These are phyloP conservation scores for Phialophora verrucosa DNA, from an alignment of 2,329 filamentous ascomycete genomes.

Conservation along the genomic window DNA sequence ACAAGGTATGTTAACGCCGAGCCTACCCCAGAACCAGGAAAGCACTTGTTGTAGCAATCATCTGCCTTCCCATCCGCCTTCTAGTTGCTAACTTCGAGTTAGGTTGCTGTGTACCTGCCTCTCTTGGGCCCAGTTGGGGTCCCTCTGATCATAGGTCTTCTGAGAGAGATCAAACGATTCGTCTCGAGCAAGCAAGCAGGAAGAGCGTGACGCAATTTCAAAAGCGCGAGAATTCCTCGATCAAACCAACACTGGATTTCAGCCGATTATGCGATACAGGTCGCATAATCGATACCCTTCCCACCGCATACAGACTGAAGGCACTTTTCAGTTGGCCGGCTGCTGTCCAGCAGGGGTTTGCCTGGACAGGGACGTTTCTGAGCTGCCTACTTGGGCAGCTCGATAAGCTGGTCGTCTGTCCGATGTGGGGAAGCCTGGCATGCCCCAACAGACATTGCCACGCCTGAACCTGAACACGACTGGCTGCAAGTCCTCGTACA, in stretches of 20 bases:
- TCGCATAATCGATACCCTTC: not conserved
- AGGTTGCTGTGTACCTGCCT: slow-evolving; percentile 88
- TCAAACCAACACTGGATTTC: not conserved
- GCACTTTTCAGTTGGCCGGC: not conserved
- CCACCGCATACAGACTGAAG: not conserved
- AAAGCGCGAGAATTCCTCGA: not conserved
- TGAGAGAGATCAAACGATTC: slow-evolving; percentile 76
- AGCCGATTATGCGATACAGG: not conserved
- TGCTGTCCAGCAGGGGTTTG: slow-evolving; percentile 1
- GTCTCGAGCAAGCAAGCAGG: slow-evolving; percentile 42
- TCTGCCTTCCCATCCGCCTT: too few species aligned
- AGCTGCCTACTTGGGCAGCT: slow-evolving; percentile 33
- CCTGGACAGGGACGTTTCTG: slow-evolving; percentile 4
- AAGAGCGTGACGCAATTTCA: slow-evolving; percentile 22
- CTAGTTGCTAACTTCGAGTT: not conserved
- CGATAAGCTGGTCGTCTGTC: slow-evolving; percentile 20
- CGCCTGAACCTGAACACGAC: not conserved
- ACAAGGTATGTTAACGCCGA: slow-evolving; percentile 63
- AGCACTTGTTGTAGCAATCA: not conserved
- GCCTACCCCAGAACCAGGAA: not conserved
- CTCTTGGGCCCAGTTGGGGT: slow-evolving; percentile 89
- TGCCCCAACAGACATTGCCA: slow-evolving; percentile 1
- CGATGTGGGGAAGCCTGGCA: slow-evolving; percentile 16
- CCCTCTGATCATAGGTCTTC: slow-evolving; percentile 78
- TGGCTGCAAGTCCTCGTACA: slow-evolving; percentile 11